Conservation (phyloP, 495 filamentous ascomycete genomes). For the Lasiosphaeria miniovina region DNA sequence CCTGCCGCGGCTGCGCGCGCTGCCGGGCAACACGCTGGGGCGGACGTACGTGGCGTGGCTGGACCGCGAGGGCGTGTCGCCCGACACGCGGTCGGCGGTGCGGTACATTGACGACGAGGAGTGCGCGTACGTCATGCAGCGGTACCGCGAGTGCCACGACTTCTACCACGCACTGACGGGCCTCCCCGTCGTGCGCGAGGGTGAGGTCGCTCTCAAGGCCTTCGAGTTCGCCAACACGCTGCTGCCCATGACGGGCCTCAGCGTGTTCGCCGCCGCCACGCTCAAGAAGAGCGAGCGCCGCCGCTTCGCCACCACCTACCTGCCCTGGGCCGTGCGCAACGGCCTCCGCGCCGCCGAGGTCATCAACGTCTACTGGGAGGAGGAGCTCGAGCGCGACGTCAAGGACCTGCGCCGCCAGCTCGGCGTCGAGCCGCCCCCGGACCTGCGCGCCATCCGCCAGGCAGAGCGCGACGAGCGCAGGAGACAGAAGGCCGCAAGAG, state of each 20-base stretch:
- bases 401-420: slow-evolving; percentile 67
- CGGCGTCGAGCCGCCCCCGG: slow-evolving; percentile 83
- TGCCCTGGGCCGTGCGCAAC: slow-evolving; percentile 88
- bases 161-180: slow-evolving; percentile 98
- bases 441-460: slow-evolving; percentile 77
- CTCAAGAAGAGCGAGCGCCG: slow-evolving; percentile 73
- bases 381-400: slow-evolving; percentile 84
- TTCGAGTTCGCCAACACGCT: slow-evolving; percentile 95
- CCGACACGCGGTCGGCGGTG: slow-evolving; percentile 79
- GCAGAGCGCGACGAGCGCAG: slow-evolving; percentile 65
- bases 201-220: slow-evolving; percentile 90
- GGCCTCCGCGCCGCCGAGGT: slow-evolving; percentile 74
- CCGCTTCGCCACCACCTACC: slow-evolving; percentile 70
- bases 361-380: slow-evolving; percentile 98
- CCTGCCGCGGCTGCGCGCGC: slow-evolving; percentile 63
- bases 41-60: slow-evolving; percentile 82
- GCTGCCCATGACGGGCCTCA: slow-evolving; percentile 84
- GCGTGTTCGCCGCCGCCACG: slow-evolving; percentile 63
- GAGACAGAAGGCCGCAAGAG: slow-evolving; percentile 33
- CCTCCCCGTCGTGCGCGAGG: slow-evolving; percentile 85
- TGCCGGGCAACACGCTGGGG: slow-evolving; percentile 78
- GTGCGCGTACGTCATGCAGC: slow-evolving; percentile 97
- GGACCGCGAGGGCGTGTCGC: slow-evolving; percentile 86
- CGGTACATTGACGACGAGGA: slow-evolving; percentile 91
- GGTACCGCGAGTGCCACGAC: slow-evolving; percentile 95